Base-by-base conservation (phyloP, 2,329 filamentous ascomycete genomes). In the Penicillium sp. region DNA sequence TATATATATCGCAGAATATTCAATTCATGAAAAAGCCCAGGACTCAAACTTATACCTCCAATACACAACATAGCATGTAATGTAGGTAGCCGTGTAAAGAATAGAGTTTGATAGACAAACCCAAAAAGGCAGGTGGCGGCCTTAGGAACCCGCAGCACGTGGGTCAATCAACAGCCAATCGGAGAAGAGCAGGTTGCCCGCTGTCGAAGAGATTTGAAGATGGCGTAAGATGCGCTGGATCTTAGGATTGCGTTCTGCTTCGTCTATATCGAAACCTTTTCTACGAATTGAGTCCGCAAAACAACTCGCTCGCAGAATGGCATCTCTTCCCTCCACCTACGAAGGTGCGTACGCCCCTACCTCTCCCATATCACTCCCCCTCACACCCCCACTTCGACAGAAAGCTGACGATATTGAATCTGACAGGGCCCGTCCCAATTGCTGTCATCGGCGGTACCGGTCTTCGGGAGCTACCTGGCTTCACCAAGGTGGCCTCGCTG, bases 361-460 rank as follows among this genome's bases (percentile, higher is more conserved):
- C 23, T 45, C 9, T 8, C 38, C 27, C 35, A 18, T 29, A 27
- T 41, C 26, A 42, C 26, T 47, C 18, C 42, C 57, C 55, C 47
- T 52, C 51, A 57, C 43, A 14, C 18, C 46, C 59, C 57, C 55
- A 53, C 59, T 47, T 56, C 40, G 26, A 40, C 30, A 35, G 16
- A 43, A 56, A 48, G 47, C 61, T 62, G 56, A 61, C 56, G 41
- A 18, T 30, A 51, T 38, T 43, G 41, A 54, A 57, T 39, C 30
- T 35, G 47, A 29, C 53, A 76, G 74, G 72, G 44, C 83, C 86
- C 50, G 86, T 95, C 67, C 84, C 86, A 64, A 94, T 97, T 69
- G 93, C 89, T 71, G 89, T 96, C 51, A 91, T 96, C 64, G 92
- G 92, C 74, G 94, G 94, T 66, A 99, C 94, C 36, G 94, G 94